Conservation (phyloP, 305 asterid species). For the Plantago lanceolata region DNA sequence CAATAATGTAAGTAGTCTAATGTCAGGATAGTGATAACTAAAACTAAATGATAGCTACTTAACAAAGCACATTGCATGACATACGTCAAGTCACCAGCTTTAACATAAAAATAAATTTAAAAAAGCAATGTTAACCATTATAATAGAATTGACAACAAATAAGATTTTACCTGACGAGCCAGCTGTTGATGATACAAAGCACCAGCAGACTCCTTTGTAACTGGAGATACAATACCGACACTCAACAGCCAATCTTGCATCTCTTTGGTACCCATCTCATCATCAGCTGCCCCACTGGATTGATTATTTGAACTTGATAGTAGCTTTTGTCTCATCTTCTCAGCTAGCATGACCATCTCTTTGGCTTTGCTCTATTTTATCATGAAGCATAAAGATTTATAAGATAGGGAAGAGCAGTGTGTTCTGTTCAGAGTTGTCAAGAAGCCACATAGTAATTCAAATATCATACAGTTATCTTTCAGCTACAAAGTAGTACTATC, state of each 20-base stretch:
- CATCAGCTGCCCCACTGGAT: constrained; percentile 52
- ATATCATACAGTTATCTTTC: constrained; percentile 3
- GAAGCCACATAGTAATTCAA: neutral
- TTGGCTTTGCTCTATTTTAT: constrained; percentile 64
- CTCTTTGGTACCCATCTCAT: constrained; percentile 86
- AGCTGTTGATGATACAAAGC: constrained; percentile 95
- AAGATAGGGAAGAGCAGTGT: constrained; percentile 1
- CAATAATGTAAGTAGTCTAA: constrained; percentile 7
- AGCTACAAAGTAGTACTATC: too few relatives aligned
- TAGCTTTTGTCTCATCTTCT: constrained; percentile 88
- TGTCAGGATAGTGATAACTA: neutral
- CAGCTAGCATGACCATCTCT: constrained; percentile 96
- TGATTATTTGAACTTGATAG: constrained; percentile 71
- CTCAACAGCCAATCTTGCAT: constrained; percentile 95
- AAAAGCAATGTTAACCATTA: neutral
- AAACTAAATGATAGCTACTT: neutral
- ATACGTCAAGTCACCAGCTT: neutral
- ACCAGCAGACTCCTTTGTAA: constrained; percentile 95
- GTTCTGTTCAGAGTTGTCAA: neutral
- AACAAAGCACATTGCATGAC: neutral
- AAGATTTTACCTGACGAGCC: constrained; percentile 72
- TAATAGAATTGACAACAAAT: neutral
- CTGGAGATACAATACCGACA: constrained; percentile 93
- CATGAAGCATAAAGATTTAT: constrained; percentile 17
- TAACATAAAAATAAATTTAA: neutral